Evolutionary conservation across 2,329 filamentous ascomycete genomes (phyloP).

Genomic region (Sporothrix phasma): DNA sequence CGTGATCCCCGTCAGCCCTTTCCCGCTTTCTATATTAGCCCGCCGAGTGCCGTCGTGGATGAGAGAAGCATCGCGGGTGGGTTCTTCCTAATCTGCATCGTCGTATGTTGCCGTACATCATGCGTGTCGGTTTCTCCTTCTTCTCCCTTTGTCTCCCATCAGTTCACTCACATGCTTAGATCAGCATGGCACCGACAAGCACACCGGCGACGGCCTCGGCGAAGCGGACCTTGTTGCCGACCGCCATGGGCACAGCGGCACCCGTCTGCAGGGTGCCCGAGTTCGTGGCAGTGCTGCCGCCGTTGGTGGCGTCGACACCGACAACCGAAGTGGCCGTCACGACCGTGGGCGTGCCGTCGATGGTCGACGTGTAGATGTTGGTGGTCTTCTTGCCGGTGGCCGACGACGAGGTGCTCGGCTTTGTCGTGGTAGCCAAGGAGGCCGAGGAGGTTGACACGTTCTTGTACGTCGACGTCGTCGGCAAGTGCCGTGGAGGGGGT

Average conservation of each 20-base stretch:
- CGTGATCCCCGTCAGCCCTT: background rate
- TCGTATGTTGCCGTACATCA: background rate
- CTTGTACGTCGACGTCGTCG: background rate
- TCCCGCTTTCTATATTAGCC: background rate
- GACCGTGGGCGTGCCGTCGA: constrained; percentile 35
- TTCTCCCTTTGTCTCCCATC: background rate
- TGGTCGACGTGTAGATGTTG: constrained; percentile 37
- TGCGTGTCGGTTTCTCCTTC: background rate
- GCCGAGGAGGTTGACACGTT: constrained; percentile 12
- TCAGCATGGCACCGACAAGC: constrained; percentile 17
- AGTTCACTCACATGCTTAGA: constrained; percentile 2
- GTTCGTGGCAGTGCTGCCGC: constrained; percentile 26
- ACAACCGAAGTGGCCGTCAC: constrained; percentile 43
- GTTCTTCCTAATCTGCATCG: background rate
- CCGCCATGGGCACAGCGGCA: constrained; percentile 15
- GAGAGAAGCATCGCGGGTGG: background rate
- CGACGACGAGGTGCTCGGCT: constrained; percentile 7
- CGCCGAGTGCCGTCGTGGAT: background rate
- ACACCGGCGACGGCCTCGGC: constrained; percentile 19
- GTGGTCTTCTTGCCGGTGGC: constrained; percentile 19
- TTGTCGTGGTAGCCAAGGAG: constrained; percentile 11
- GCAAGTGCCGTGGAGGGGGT: constrained; percentile 16
- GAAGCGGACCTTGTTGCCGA: constrained; percentile 8
- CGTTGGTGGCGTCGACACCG: constrained; percentile 27
- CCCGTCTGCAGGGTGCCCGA: constrained; percentile 27